Percentiles rank a stretch among this genome's conserved stretches.
Conservation (phyloP, 768 basidiomycete species). For the Dendrothele bispora region DNA sequence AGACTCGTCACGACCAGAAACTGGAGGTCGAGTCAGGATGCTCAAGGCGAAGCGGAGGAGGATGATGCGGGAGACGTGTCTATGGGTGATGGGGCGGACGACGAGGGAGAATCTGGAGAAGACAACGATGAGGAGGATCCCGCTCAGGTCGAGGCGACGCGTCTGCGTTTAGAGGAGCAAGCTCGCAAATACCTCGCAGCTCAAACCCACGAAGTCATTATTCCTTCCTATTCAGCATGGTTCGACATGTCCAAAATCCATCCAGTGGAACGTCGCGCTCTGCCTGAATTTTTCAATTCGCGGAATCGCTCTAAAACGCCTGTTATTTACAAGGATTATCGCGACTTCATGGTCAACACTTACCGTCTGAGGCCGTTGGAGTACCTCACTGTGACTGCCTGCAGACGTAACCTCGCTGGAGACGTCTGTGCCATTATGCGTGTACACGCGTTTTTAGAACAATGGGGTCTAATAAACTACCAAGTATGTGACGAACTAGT, state of each 20-base stretch:
- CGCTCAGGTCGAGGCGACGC: constrained; percentile 78
- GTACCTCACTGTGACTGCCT: constrained; percentile 97
- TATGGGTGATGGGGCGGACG: constrained; percentile 78
- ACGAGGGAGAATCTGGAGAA: constrained; percentile 75
- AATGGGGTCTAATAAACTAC: constrained; percentile 99
- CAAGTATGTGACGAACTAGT: constrained; percentile 57
- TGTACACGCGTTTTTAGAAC: constrained; percentile 97
- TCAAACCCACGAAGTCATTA: constrained; percentile 95
- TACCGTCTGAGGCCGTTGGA: constrained; percentile 92
- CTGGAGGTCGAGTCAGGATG: constrained; percentile 41
- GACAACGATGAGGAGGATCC: constrained; percentile 87
- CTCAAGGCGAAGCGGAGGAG: constrained; percentile 59
- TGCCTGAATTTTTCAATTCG: constrained; percentile 98
- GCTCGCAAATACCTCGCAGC: constrained; percentile 94
- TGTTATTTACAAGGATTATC: constrained; percentile 96
- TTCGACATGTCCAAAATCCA: constrained; percentile 96
- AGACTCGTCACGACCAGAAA: constrained; percentile 40
- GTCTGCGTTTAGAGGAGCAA: constrained; percentile 78
- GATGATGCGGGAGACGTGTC: constrained; percentile 76
- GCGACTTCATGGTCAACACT: constrained; percentile 99
- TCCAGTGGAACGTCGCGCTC: constrained; percentile 84
- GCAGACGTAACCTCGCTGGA: constrained; percentile 92
- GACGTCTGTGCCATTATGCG: constrained; percentile 99
- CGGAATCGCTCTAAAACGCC: constrained; percentile 95
- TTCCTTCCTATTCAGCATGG: constrained; percentile 97